Evolutionary conservation across 2,329 filamentous ascomycete species (phyloP), one percentile per base, ranked within the genome.

Genomic region (Lasiodiplodia sp.): DNA sequence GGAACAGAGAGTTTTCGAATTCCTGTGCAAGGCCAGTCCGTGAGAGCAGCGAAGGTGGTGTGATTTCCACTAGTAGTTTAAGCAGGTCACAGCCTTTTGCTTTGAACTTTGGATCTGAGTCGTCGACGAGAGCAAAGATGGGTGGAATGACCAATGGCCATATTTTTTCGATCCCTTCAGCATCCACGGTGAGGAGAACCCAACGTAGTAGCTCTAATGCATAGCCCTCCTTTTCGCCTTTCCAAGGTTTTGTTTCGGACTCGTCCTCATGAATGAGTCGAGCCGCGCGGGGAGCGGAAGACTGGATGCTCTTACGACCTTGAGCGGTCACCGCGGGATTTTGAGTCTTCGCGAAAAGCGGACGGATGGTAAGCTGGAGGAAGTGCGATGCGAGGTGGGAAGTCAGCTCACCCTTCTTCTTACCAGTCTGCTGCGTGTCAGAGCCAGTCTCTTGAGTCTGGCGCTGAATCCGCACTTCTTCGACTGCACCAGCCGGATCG

Each of bases 71-170:
- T 68, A 95, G 87, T 0, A 75, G 65, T 0, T 76, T 72, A 2
- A 92, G 81, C 2, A 89, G 79, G 1, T 79, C 72, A 16, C 92
- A 86, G 0, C 90, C 91, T 31, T 81, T 82, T 2, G 80, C 76
- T 70, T 90, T 88, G 70, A 88, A 81, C 2, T 77, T 71, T 0
- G 83, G 83, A 25, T 87, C 83, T 16, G 84, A 75, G 72, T 93
- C 90, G 75, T 94, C 92, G 34, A 89, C 79, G 4, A 95, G 84
- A 0, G 88, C 87, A 5, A 95, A 83, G 3, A 95, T 81, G 0
- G 91, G 88, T 1, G 92, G 92, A 1, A 90, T 86, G 69, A 91
- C 87, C 8, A 92, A 80, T 3, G 88, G 88, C 90, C 92, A 95
- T 72, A 89, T 81, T 12, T 82, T 76, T 70, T 85, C 79, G 11